Evolutionary conservation across 345 rosid species (phyloP).

Genomic region (Zanthoxylum bungeanum): DNA sequence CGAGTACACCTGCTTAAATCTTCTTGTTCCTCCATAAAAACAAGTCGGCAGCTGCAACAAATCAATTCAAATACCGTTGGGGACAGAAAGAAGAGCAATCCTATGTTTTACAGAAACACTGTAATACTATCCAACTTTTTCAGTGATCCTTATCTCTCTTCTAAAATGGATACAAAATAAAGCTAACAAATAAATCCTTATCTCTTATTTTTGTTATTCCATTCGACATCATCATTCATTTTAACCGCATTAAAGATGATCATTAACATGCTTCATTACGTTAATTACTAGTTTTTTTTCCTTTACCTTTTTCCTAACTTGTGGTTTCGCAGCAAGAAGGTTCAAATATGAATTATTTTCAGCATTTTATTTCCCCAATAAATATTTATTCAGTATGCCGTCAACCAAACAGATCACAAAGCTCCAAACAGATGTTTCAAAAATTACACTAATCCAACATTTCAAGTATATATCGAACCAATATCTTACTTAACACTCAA

Average conservation of each 20-base stretch:
- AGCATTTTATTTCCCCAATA: neutral
- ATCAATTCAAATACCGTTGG: neutral
- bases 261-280: neutral
- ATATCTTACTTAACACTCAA: neutral
- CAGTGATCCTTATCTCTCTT: neutral
- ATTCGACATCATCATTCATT: neutral
- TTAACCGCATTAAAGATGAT: neutral
- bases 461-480: too few relatives aligned
- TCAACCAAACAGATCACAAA: too few relatives aligned
- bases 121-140: neutral
- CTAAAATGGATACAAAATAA: neutral
- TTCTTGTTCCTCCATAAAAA: conserved; percentile 90
- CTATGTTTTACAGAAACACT: neutral
- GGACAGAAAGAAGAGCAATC: neutral
- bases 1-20: conserved; percentile 61
- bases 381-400: neutral
- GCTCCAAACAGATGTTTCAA: neutral
- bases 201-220: neutral
- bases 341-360: neutral
- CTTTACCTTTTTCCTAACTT: neutral
- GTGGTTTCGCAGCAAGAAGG: too few relatives aligned
- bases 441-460: neutral
- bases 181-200: neutral
- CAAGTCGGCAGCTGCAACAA: conserved; percentile 78
- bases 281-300: neutral